Evolutionary conservation across 2,329 filamentous ascomycete species (phyloP), one percentile per base, ranked within the genome.

Genomic region (Talaromyces sp.): DNA sequence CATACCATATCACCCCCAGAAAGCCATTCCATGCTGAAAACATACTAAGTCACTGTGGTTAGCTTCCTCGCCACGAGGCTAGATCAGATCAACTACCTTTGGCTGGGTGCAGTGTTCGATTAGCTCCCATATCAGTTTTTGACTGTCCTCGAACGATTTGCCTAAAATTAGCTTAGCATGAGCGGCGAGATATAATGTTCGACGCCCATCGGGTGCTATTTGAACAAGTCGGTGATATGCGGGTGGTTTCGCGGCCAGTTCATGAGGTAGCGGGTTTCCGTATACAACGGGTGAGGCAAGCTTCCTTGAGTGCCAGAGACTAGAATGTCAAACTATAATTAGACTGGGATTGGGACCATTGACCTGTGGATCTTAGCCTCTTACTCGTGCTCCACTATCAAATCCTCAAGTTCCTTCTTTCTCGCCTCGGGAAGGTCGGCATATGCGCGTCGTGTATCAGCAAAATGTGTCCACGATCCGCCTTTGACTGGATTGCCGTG

Each of bases 1-100:
- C 69, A 71, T 9, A 71, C 67, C 69, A 72, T 68, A 46, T 70
- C 68, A 5, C 70, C 69, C 1, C 64, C 67, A 6, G 59, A 61
- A 7, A 65, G 40, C 69, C 69, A 71, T 58, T 71, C 67, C 64
- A 69, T 67, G 42, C 65, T 67, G 28, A 71, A 72, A 12, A 69
- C 66, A 65, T 71, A 72, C 67, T 72, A 14, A 3, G 35, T 2
- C 4, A 46, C 3, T 14, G n/a, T 35, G 12, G 63, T 44, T 6
- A 59, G 40, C 25, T 12, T 40, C 18, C 11, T 14, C 14, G n/a
- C 31, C 21, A 1, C 39, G 42, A 9, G 16, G 39, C 4, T 11
- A 11, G 16, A 50, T 11, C 31, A 8, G 46, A n/a, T 5, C 1
- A 11, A 50, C 2, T 62, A 68, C 67, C 65, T 68, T 64, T 44